A percentile compares a stretch with the other conserved stretches of the same genome.
Conservation (phyloP, 2,329 filamentous ascomycete species). For the Podosphaera aphanis region DNA sequence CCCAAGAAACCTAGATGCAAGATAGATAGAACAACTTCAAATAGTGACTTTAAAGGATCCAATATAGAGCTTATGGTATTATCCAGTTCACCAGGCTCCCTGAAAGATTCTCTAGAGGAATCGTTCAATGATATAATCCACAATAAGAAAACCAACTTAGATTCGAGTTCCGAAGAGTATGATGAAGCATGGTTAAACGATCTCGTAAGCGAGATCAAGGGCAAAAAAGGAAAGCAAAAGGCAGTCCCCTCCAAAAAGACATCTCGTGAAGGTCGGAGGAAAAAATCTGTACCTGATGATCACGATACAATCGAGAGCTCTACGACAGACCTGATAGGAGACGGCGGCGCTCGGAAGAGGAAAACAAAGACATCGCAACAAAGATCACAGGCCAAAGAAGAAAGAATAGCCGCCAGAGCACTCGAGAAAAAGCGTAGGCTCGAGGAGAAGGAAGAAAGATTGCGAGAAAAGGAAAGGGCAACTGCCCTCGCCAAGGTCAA, state of each 20-base stretch:
- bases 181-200: too few relatives aligned
- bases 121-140: too few relatives aligned
- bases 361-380: constrained; percentile 6
- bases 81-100: too few relatives aligned
- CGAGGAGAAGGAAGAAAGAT: constrained; percentile 35
- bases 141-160: too few relatives aligned
- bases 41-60: too few relatives aligned
- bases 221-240: neutral
- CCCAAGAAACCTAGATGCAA: too few relatives aligned
- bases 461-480: constrained; percentile 36
- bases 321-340: neutral
- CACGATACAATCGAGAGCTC: neutral
- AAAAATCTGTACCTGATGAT: constrained; percentile 5
- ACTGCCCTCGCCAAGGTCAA: constrained; percentile 50
- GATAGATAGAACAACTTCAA: too few relatives aligned
- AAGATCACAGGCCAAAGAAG: constrained; percentile 4
- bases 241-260: neutral
- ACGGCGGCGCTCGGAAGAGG: constrained; percentile 4
- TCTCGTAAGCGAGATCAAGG: neutral
- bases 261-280: constrained; percentile 5
- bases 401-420: constrained; percentile 9
- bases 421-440: constrained; percentile 30
- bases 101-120: too few relatives aligned
- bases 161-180: too few relatives aligned
- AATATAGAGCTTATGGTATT: too few relatives aligned